Base-by-base conservation (phyloP, 345 rosid species). In the Trapa bicornis region DNA sequence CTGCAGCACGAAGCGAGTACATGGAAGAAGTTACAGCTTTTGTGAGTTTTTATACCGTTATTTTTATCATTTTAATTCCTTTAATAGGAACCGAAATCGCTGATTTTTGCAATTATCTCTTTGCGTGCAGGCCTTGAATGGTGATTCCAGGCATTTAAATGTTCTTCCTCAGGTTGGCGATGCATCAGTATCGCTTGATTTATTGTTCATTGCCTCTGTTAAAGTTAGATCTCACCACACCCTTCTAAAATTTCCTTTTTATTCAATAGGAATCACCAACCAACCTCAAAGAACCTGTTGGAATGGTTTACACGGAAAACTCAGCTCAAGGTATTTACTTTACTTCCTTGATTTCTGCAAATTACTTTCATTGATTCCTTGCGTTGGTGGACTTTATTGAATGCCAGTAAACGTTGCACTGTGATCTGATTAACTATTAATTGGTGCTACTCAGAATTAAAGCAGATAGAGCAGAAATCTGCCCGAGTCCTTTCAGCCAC, bases 401-500 rank as follows among this genome's bases (percentile, higher is more conserved):
- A 22, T 22, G 29, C 29, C 29, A 22, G 29, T 22, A 22, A 22
- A 22, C 29, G 29, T 22, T 22, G 29, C 29, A 22, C 29, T 22
- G 29, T 22, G 29, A 22, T 22, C 29, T 22, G 29, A 45, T 13
- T 45, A 45, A 16, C 58, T 43, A 15, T 32, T 41, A 17, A 64
- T 60, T 76, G 35, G 16, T 47, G 72, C 48, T 70, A 68, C 81
- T 77, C 65, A 52, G 54, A 64, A 36, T 57, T 70, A 29, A 90
- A 77, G 37, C 41, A 74, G 1, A 70, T 74, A 72, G 94, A 91
- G 76, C 95, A 87, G 70, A 76, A 80, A 64, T 82, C 87, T 76
- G 78, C 95, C 48, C 81, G 97, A 67, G 90, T 86, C 54, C 83
- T 94, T 68, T 89, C 88, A 2, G 75, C 97, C 14, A 74, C 96